Evolutionary conservation across 2,329 filamentous ascomycete species (phyloP).

Genomic region (Myriosclerotinia scirpicola): DNA sequence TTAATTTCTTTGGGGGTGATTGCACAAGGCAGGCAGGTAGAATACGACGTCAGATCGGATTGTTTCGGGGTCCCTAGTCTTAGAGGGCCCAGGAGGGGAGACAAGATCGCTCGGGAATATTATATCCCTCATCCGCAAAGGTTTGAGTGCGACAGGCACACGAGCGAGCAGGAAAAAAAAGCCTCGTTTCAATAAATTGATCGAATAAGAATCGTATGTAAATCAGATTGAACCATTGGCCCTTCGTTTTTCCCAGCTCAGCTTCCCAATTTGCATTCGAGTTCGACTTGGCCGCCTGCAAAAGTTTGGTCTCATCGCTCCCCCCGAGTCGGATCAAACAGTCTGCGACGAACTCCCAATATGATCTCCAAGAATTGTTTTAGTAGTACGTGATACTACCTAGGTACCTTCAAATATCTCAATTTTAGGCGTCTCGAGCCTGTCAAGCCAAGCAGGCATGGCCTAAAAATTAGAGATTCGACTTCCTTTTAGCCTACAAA

Average conservation of each 20-base stretch:
- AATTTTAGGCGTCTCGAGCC: slow-evolving; percentile 9
- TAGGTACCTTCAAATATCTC: neutral
- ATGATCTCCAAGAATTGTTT: neutral
- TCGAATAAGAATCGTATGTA: slow-evolving; percentile 18
- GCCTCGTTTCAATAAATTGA: neutral
- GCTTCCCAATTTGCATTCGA: neutral
- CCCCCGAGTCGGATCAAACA: neutral
- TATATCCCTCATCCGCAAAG: slow-evolving; percentile 22
- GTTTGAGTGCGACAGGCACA: neutral
- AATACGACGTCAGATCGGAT: slow-evolving; percentile 10
- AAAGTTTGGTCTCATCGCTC: neutral
- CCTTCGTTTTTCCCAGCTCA: neutral
- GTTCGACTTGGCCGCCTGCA: slow-evolving; percentile 1
- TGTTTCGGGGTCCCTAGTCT: neutral
- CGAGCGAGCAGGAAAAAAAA: neutral
- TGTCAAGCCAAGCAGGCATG: neutral
- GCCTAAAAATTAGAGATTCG: neutral
- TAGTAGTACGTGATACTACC: neutral
- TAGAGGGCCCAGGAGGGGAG: neutral
- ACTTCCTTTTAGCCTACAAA: neutral
- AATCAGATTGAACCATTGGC: slow-evolving; percentile 10
- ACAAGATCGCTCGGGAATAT: slow-evolving; percentile 12
- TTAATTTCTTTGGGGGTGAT: neutral
- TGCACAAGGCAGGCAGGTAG: slow-evolving; percentile 8
- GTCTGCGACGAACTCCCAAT: neutral